These are phyloP conservation scores for Phaeosphaeria sp. DNA, from an alignment of 2,329 filamentous ascomycete genomes.

Conservation along the genomic window DNA sequence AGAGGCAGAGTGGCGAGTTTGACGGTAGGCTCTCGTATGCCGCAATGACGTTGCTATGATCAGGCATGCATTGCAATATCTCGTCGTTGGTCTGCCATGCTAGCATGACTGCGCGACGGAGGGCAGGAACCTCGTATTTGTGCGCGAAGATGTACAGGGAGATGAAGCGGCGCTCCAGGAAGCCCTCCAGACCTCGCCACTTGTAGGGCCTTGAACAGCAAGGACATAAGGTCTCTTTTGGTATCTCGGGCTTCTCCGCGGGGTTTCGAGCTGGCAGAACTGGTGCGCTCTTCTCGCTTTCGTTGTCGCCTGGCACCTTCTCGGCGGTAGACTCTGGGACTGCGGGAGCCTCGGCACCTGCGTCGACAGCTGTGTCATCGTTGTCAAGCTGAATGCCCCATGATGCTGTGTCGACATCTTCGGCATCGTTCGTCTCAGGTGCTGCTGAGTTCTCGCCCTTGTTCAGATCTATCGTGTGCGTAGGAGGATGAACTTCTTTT, in stretches of 20 bases:
- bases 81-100: conserved; percentile 48
- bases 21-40: conserved; percentile 41
- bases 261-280: conserved; percentile 36
- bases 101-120: conserved; percentile 41
- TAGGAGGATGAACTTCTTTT: conserved; percentile 38
- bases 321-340: conserved; percentile 29
- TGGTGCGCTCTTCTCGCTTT: conserved; percentile 31
- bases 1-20: conserved; percentile 39
- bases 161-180: conserved; percentile 46
- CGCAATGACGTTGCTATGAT: conserved; percentile 46
- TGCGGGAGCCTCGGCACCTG: conserved; percentile 15
- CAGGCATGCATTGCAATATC: conserved; percentile 45
- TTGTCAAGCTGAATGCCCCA: conserved; percentile 45
- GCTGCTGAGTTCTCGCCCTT: conserved; percentile 18
- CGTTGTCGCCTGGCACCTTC: conserved; percentile 39
- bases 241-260: conserved; percentile 41
- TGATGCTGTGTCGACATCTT: conserved; percentile 43
- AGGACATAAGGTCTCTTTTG: conserved; percentile 44
- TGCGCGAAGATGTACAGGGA: conserved; percentile 43
- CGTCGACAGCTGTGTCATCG: conserved; percentile 31
- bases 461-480: conserved; percentile 34
- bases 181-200: conserved; percentile 46
- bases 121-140: conserved; percentile 40
- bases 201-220: conserved; percentile 46
- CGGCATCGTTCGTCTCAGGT: conserved; percentile 26